A percentile compares a stretch with the other conserved stretches of the same genome.
Conservation (phyloP, 176 grass and related monocot species). For the maize (Zea mays) region DNA sequence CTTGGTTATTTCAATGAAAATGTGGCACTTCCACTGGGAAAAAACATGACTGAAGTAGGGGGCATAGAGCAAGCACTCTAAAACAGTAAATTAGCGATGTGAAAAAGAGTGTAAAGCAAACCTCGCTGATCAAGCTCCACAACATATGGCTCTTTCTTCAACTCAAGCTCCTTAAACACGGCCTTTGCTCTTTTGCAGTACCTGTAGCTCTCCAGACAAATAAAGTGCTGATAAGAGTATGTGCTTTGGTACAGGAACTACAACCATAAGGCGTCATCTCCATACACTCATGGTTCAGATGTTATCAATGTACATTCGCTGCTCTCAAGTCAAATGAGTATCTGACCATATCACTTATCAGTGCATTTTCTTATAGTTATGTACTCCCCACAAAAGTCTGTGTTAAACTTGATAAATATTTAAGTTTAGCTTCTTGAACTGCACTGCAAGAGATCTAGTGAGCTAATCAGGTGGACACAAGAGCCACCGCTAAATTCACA, state of each 20-base stretch:
- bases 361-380: not conserved
- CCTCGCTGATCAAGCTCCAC: constrained; percentile 74
- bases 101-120: constrained; percentile 32
- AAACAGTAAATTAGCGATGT: not conserved
- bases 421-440: constrained; percentile 8
- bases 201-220: constrained; percentile 26
- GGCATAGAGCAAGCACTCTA: not conserved
- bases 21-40: not conserved
- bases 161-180: constrained; percentile 63
- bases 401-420: constrained; percentile 8
- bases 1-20: not conserved
- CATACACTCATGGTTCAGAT: not conserved
- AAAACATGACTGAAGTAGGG: constrained; percentile 12
- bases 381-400: not conserved
- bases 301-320: not conserved
- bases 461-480: not conserved
- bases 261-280: not conserved
- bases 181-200: constrained; percentile 68
- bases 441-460: not conserved
- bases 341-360: not conserved
- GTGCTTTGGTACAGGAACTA: not conserved
- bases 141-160: constrained; percentile 61
- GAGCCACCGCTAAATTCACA: not conserved
- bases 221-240: not conserved
- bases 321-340: not conserved